These are phyloP conservation scores for Arthrobotrys pseudoclavata DNA, from an alignment of 2,329 filamentous ascomycete genomes.

Conservation along the genomic window DNA sequence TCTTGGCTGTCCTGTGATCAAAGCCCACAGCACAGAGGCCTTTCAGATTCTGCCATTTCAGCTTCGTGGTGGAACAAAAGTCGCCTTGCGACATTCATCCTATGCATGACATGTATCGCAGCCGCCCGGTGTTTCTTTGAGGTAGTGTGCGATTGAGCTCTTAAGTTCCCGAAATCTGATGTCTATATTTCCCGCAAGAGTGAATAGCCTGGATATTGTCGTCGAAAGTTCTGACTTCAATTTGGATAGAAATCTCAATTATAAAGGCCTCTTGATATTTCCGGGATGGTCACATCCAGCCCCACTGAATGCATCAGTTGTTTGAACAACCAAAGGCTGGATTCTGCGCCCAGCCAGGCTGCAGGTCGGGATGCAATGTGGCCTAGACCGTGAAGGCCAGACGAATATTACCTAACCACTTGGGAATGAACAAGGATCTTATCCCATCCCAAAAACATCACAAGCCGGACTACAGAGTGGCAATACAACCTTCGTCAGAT, in stretches of 20 bases:
- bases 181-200: no score
- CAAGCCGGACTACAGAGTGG: no score
- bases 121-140: not conserved
- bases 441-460: no score
- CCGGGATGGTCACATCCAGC: not conserved
- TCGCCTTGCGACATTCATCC: not conserved
- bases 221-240: no score
- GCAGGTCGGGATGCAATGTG: not conserved
- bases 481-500: no score
- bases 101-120: not conserved
- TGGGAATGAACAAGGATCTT: no score
- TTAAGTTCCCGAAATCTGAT: not conserved
- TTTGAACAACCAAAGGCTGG: not conserved
- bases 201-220: no score
- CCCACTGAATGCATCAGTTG: not conserved
- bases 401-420: not conserved
- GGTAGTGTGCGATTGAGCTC: no score
- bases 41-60: not conserved
- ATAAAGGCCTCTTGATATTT: no score
- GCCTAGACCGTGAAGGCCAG: not conserved
- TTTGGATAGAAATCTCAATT: no score
- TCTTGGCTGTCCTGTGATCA: conserved; percentile 25
- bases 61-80: not conserved
- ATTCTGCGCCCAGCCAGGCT: not conserved
- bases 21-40: not conserved